phyloP scores from a whole-genome alignment of 2,329 filamentous ascomycete species.

The Fusarium sp. region DNA sequence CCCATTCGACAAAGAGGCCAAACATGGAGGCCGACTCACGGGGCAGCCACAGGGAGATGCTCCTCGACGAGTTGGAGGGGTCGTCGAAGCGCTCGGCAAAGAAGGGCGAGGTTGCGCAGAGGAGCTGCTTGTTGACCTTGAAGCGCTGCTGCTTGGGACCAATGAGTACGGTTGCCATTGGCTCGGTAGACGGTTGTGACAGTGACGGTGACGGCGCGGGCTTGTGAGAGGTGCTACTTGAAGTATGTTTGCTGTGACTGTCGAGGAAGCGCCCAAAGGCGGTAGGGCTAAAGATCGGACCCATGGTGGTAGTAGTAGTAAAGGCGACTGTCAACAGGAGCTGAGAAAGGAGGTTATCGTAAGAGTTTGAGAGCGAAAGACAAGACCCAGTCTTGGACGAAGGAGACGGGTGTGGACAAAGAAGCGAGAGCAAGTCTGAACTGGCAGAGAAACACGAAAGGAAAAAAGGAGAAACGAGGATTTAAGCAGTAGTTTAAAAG shows the following conservation, averaged over 20 bases:
- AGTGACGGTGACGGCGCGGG: slow-evolving; percentile 36
- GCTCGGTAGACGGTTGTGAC: slow-evolving; percentile 35
- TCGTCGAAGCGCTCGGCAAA: slow-evolving; percentile 58
- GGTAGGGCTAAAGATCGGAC: slow-evolving; percentile 38
- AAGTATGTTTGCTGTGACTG: slow-evolving; percentile 18
- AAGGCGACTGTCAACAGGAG: slow-evolving; percentile 6
- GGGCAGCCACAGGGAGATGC: slow-evolving; percentile 52
- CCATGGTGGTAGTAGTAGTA: slow-evolving; percentile 27
- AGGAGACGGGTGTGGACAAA: slow-evolving; percentile 7
- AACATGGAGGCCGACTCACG: slow-evolving; percentile 61
- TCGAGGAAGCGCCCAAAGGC: slow-evolving; percentile 38
- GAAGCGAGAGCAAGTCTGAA: slow-evolving; percentile 22
- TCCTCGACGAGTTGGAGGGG: slow-evolving; percentile 37
- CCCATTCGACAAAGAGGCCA: slow-evolving; percentile 61
- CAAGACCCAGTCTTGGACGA: slow-evolving; percentile 25
- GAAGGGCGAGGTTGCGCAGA: slow-evolving; percentile 57
- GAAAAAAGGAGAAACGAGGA: neutral
- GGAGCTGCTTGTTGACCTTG: slow-evolving; percentile 54
- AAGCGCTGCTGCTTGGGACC: slow-evolving; percentile 54
- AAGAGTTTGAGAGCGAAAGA: slow-evolving; percentile 28
- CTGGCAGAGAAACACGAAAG: neutral
- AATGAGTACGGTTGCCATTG: slow-evolving; percentile 52
- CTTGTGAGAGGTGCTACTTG: slow-evolving; percentile 34
- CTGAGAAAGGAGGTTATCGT: slow-evolving; percentile 11
- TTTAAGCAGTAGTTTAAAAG: neutral